Evolutionary conservation across 2,329 filamentous ascomycete genomes (phyloP).

Genomic region (Colletotrichum kahawae): DNA sequence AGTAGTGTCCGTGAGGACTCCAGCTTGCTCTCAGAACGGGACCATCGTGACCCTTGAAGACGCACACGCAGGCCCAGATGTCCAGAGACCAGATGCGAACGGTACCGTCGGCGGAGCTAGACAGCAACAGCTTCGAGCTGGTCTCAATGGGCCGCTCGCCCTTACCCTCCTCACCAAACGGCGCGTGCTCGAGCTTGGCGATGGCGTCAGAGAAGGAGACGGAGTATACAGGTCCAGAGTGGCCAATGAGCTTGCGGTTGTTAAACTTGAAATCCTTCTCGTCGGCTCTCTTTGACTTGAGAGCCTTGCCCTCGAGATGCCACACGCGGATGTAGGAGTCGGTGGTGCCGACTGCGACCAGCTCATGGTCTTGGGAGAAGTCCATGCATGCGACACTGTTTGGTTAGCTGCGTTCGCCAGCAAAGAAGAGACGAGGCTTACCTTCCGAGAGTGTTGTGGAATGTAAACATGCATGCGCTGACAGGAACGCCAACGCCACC

Average conservation of each 20-base stretch:
- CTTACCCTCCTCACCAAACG: conserved; percentile 54
- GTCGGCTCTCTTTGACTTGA: conserved; percentile 68
- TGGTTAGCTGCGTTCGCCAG: conserved; percentile 21
- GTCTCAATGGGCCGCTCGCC: conserved; percentile 52
- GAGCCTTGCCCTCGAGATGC: conserved; percentile 84
- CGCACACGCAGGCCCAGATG: conserved; percentile 87
- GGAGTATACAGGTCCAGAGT: conserved; percentile 87
- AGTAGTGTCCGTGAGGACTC: conserved; percentile 96
- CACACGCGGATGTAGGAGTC: conserved; percentile 97
- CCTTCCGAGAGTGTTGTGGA: conserved; percentile 95
- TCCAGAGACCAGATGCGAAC: conserved; percentile 93
- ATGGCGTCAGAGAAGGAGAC: conserved; percentile 84
- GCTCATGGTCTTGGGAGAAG: conserved; percentile 87
- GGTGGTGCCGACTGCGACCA: conserved; percentile 87
- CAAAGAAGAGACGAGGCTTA: conserved; percentile 44
- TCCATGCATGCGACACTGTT: conserved; percentile 87
- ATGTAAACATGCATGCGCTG: conserved; percentile 96
- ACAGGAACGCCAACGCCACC: conserved; percentile 83
- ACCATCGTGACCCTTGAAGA: conserved; percentile 91
- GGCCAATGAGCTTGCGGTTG: conserved; percentile 80
- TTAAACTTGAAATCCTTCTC: conserved; percentile 65
- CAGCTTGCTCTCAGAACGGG: conserved; percentile 89
- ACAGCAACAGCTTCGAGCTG: conserved; percentile 78
- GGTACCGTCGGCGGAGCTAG: conserved; percentile 84
- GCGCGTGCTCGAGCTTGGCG: conserved; percentile 53